These are phyloP conservation scores for Dactylellina drechsleri DNA, from an alignment of 2,329 filamentous ascomycete genomes.

Conservation along the genomic window DNA sequence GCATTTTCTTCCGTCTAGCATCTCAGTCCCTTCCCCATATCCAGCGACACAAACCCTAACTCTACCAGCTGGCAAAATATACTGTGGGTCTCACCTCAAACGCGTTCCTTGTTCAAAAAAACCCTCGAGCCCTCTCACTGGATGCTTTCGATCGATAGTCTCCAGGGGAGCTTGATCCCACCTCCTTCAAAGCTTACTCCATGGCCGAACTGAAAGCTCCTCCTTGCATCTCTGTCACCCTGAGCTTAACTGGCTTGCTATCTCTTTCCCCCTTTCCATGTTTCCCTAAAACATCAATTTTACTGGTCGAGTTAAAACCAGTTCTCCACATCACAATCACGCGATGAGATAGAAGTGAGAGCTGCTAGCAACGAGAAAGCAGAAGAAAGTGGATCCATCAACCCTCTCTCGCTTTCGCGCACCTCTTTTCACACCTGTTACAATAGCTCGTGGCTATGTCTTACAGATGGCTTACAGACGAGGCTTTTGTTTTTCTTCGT, in stretches of 20 bases:
- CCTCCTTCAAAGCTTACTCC: slow-evolving; percentile 13
- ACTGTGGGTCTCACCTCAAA: slow-evolving; percentile 27
- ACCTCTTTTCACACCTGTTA: slow-evolving; percentile 14
- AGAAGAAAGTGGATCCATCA: slow-evolving; percentile 22
- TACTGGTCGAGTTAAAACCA: slow-evolving; percentile 2
- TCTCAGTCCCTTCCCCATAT: slow-evolving; percentile 16
- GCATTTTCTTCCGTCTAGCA: slow-evolving; percentile 23
- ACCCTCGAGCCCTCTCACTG: slow-evolving; percentile 9
- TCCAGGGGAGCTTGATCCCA: background rate
- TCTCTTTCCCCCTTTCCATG: background rate
- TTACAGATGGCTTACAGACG: slow-evolving; percentile 10
- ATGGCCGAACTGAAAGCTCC: slow-evolving; percentile 16
- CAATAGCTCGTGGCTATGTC: slow-evolving; percentile 25
- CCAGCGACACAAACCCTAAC: background rate
- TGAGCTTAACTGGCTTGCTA: slow-evolving; percentile 19
- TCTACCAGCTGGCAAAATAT: slow-evolving; percentile 18
- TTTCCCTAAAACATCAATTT: background rate
- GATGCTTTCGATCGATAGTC: background rate
- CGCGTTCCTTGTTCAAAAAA: slow-evolving; percentile 25
- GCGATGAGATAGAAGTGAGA: slow-evolving; percentile 39
- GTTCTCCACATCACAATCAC: slow-evolving; percentile 41
- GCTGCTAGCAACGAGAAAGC: slow-evolving; percentile 5
- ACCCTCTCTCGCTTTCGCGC: slow-evolving; percentile 12
- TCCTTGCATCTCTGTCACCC: background rate
- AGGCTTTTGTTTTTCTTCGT: too few relatives aligned